Evolutionary conservation across 768 basidiomycete species (phyloP), one percentile per base, ranked within the genome.

Genomic region (Tylopilus plumbeoviolaceoides): DNA sequence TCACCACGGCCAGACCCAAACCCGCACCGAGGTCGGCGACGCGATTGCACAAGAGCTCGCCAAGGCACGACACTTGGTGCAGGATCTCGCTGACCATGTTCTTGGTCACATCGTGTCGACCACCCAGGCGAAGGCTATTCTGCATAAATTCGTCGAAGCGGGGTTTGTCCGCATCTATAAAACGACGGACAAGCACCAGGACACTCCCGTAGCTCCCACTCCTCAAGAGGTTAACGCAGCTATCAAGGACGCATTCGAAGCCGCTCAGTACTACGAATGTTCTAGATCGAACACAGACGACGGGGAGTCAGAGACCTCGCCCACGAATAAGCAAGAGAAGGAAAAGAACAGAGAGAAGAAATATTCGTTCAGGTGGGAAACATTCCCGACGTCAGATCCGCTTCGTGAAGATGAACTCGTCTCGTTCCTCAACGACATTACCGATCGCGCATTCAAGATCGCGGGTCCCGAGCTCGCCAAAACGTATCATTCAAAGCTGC

Each of bases 31-130:
- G 3, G 14, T 60, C 1, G 45, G 51, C 30, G 18, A n/a, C 1
- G 53, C 47, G 6, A 33, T 63, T 7, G 21, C 40, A 4, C 25
- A 43, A 23, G 57, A 59, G 40, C 48, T 59, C 23, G 55, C 31
- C 1, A 44, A 33, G 5, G 59, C 47, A 18, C 57, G 47, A 2
- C 51, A 41, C 23, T 17, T 57, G 6, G 35, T 51, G 7, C 12
- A 56, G 3, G 59, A 63, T 40, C 57, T 59, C 7, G 56, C 59
- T 0, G 55, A 59, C 25, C 59, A 57, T 1, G 38, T 53, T 1
- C 38, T 58, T 1, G 54, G 50, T 2, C 36, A 36, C 1, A 30
- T 48, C 3, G 47, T 48, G 7, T 48, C 47, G 2, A 48, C 47
- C 8, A 5, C 21, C 18, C 20, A 40, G 28, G 47, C 47, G 12